Percentiles rank a stretch among this genome's conserved stretches.
Evolutionary conservation across 2,329 filamentous ascomycete genomes (phyloP).

Genomic region (Phaeosphaeria sp.): DNA sequence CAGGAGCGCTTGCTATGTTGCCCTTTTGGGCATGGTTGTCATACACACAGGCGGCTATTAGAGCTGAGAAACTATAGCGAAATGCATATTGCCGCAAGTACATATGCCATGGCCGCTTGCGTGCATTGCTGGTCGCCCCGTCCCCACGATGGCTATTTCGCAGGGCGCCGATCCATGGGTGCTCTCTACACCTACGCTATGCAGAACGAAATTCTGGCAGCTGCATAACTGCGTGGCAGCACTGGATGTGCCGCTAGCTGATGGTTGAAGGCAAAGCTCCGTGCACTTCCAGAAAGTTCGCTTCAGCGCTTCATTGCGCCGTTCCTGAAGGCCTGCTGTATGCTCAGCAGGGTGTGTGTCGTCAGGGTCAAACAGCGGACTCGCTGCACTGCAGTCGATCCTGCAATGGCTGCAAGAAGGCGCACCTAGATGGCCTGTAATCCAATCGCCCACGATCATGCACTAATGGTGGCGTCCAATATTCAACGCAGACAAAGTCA

Average conservation of each 20-base stretch:
- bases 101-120: conserved; percentile 14
- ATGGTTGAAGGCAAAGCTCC: conserved; percentile 20
- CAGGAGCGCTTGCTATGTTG: conserved; percentile 10
- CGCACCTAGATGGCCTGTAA: conserved; percentile 19
- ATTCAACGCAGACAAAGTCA: conserved; percentile 20
- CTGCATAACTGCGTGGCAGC: conserved; percentile 27
- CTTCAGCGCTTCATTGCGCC: neutral
- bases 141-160: conserved; percentile 18
- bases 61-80: conserved; percentile 17
- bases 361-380: conserved; percentile 35
- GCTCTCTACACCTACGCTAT: conserved; percentile 22
- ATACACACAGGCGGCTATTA: conserved; percentile 12
- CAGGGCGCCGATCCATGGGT: conserved; percentile 25
- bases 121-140: conserved; percentile 22
- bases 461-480: conserved; percentile 35
- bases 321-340: neutral
- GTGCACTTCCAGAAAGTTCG: conserved; percentile 11
- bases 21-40: conserved; percentile 9
- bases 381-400: conserved; percentile 31
- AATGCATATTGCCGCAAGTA: conserved; percentile 22
- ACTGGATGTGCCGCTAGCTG: conserved; percentile 23
- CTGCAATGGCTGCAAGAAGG: conserved; percentile 19
- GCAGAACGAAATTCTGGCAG: conserved; percentile 29
- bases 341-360: conserved; percentile 19
- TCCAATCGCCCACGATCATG: conserved; percentile 28